Evolutionary conservation across 345 rosid species (phyloP).

Genomic region (Psidium guajava): DNA sequence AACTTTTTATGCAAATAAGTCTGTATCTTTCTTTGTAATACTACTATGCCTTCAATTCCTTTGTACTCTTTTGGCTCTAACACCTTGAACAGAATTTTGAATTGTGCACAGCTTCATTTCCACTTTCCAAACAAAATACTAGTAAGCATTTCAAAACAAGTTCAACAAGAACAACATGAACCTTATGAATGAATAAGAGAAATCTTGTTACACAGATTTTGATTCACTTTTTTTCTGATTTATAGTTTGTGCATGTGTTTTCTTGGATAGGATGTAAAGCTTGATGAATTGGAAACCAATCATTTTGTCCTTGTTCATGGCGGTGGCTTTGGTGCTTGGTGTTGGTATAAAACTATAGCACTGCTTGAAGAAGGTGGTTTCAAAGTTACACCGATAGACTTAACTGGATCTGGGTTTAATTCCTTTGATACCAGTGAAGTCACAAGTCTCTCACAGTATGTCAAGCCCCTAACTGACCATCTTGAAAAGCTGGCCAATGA

Average conservation of each 20-base stretch:
- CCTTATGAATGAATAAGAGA: not conserved
- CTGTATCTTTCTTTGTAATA: not conserved
- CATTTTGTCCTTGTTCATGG: slow-evolving; percentile 91
- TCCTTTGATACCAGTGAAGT: slow-evolving; percentile 57
- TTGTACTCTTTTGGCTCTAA: not conserved
- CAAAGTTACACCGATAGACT: slow-evolving; percentile 79
- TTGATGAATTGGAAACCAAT: slow-evolving; percentile 68
- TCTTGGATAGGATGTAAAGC: slow-evolving; percentile 49
- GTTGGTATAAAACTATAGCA: slow-evolving; percentile 96
- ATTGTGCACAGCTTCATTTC: not conserved
- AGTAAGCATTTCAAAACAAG: not conserved
- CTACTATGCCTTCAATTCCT: not conserved
- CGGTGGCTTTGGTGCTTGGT: slow-evolving; percentile 99
- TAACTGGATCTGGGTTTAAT: slow-evolving; percentile 86
- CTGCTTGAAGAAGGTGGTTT: slow-evolving; percentile 84
- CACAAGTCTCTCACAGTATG: slow-evolving; percentile 67
- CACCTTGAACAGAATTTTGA: not conserved
- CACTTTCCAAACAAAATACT: not conserved
- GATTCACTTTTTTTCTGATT: not conserved
- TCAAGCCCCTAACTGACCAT: slow-evolving; percentile 68
- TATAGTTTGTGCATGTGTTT: not conserved
- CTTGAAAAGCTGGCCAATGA: slow-evolving; percentile 55
- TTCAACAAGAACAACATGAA: not conserved
- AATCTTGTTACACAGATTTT: not conserved
- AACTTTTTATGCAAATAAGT: not conserved